Evolutionary conservation across 805 yeast genomes (phyloP).

Genomic region (Yamadazyma sp.): DNA sequence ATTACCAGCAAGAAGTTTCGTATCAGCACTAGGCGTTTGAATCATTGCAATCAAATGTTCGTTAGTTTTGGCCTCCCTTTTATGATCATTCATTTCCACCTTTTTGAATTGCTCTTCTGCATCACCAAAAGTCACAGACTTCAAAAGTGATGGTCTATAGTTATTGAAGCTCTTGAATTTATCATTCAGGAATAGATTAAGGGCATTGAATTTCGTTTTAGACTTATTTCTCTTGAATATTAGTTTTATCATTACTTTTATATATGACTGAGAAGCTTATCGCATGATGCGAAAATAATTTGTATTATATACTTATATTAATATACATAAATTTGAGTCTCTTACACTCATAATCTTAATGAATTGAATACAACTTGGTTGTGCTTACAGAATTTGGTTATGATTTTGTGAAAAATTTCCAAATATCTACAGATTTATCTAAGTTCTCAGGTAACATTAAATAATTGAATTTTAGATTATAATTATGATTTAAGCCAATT

Average conservation of each 20-base stretch:
- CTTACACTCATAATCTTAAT: too few relatives aligned
- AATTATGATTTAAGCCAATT: slow-evolving; percentile 22
- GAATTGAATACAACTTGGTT: too few relatives aligned
- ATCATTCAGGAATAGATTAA: slow-evolving; percentile 4
- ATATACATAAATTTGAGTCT: too few relatives aligned
- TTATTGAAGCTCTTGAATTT: slow-evolving; percentile 9
- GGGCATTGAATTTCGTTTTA: slow-evolving; percentile 3
- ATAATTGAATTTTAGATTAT: slow-evolving; percentile 27
- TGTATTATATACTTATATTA: too few relatives aligned
- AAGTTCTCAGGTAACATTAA: slow-evolving; percentile 34
- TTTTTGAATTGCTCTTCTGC: slow-evolving; percentile 24
- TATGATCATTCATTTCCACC: background rate
- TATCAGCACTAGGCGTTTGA: too few relatives aligned
- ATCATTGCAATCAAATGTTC: too few relatives aligned
- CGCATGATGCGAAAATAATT: too few relatives aligned
- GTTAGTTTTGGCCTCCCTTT: too few relatives aligned
- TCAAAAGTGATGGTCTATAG: slow-evolving; percentile 33
- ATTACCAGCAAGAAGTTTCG: too few relatives aligned
- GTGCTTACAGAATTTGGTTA: too few relatives aligned
- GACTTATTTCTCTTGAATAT: slow-evolving; percentile 5
- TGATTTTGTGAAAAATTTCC: slow-evolving; percentile 21
- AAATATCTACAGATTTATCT: slow-evolving; percentile 23
- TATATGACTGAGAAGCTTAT: too few relatives aligned
- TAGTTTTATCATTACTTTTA: too few relatives aligned
- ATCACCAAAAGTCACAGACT: slow-evolving; percentile 31